Evolutionary conservation across 371 early-diverging fungal genomes (phyloP).

Genomic region (Mucor mucedo): DNA sequence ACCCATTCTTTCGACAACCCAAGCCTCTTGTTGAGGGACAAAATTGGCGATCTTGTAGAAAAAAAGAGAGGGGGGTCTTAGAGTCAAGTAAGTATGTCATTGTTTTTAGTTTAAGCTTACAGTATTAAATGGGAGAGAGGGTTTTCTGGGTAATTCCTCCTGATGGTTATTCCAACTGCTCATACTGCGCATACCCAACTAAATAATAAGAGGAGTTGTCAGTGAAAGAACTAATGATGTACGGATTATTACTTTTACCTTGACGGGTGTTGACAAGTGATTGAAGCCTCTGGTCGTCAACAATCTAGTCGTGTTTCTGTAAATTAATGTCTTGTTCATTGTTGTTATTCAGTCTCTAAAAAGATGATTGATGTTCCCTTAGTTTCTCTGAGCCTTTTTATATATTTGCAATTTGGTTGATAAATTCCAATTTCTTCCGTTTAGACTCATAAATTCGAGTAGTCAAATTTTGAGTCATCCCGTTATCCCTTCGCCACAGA

Average conservation of each 20-base stretch:
- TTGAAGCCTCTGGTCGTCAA: no score
- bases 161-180: background rate
- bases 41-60: background rate
- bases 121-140: constrained; percentile 1
- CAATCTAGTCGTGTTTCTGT: no score
- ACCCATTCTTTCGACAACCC: constrained; percentile 5
- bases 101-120: background rate
- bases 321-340: no score
- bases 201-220: background rate
- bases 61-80: background rate
- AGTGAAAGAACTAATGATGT: background rate
- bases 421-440: background rate
- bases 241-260: background rate
- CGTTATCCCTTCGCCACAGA: background rate
- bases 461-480: background rate
- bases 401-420: background rate
- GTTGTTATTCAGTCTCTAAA: no score
- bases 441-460: background rate
- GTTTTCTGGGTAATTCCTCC: background rate
- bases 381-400: background rate
- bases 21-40: constrained; percentile 3
- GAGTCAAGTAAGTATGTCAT: background rate
- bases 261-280: no score
- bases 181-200: no score
- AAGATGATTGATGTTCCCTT: no score